Conservation (phyloP, 2,329 filamentous ascomycete species). For the Aspergillus latus region DNA sequence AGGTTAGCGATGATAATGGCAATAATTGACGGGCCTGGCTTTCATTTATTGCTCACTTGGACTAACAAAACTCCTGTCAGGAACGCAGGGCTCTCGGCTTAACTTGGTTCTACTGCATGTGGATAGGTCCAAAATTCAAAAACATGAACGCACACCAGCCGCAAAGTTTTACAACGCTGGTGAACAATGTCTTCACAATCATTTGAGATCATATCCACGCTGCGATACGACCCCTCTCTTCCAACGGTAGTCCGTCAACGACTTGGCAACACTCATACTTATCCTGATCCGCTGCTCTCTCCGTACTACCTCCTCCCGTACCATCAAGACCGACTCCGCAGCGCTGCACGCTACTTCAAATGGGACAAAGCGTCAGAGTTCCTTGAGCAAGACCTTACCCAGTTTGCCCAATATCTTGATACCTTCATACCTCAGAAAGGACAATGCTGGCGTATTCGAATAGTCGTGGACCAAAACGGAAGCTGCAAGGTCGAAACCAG, state of each 20-base stretch:
- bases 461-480: slow-evolving; percentile 34
- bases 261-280: slow-evolving; percentile 26
- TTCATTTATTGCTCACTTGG: background rate
- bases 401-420: slow-evolving; percentile 31
- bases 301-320: slow-evolving; percentile 77
- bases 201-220: slow-evolving; percentile 68
- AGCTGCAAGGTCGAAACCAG: slow-evolving; percentile 33
- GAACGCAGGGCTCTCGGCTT: slow-evolving; percentile 5
- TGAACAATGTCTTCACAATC: slow-evolving; percentile 25
- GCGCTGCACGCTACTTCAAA: slow-evolving; percentile 52
- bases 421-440: slow-evolving; percentile 32
- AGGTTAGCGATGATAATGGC: background rate
- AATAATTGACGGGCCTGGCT: background rate
- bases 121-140: slow-evolving; percentile 11
- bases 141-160: slow-evolving; percentile 7
- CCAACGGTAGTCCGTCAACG: slow-evolving; percentile 31
- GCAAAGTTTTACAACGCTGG: slow-evolving; percentile 6
- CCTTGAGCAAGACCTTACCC: slow-evolving; percentile 32
- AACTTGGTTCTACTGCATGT: slow-evolving; percentile 6
- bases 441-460: slow-evolving; percentile 41
- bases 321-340: slow-evolving; percentile 76
- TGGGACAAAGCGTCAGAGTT: slow-evolving; percentile 41
- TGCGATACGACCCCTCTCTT: slow-evolving; percentile 68
- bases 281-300: slow-evolving; percentile 48
- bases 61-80: background rate